Base-by-base conservation (phyloP, 371 early-diverging fungal genomes). In the Rhizopus arrhizus region DNA sequence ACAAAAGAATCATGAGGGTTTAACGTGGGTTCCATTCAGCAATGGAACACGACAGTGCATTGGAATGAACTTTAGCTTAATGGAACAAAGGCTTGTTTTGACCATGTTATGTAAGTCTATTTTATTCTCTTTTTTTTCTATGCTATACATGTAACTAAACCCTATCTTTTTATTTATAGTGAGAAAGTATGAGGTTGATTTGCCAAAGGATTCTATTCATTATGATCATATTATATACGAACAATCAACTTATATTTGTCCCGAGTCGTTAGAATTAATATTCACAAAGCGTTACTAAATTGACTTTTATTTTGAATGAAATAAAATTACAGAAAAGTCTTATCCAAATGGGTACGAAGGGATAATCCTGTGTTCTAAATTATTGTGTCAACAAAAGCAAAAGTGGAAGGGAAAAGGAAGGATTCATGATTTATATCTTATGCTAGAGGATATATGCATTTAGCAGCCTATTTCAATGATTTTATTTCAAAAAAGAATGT, bases 1-100 rank as follows among this genome's bases (percentile, higher is more conserved):
- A 38, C 28, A 45, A 8, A 47, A 57, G 2, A 13, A 10, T 6
- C 55, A 56, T 9, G 52, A 16, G 6, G 69, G 66, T 1, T 32
- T 62, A 28, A 38, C 36, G 10, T 70, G 68, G 69, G 33, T 72
- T 9, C 75, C 77, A 28, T 77, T 77, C 34, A 51, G 65, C 6
- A 53, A 58, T 29, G 81, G 81, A 0, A 56, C 54, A 8, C 54
- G 74, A 13, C 46, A 58, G n/a, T 78, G 78, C 28, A 52, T 75
- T 16, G 78, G 75, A 4, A 64, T 63, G 61, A 64, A 66, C 46
- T 70, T 73, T 35, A 59, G 63, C 29, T 34, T 73, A 33, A 59
- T 54, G 7, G 72, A 78, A 35, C 75, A 73, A 35, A 52, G 68
- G 11, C 65, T 75, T 0, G 3, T 64, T 0, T 31, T 75, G 36